Evolutionary conservation across 2,329 filamentous ascomycete species (phyloP).

Genomic region (Aspergillus ibericus): DNA sequence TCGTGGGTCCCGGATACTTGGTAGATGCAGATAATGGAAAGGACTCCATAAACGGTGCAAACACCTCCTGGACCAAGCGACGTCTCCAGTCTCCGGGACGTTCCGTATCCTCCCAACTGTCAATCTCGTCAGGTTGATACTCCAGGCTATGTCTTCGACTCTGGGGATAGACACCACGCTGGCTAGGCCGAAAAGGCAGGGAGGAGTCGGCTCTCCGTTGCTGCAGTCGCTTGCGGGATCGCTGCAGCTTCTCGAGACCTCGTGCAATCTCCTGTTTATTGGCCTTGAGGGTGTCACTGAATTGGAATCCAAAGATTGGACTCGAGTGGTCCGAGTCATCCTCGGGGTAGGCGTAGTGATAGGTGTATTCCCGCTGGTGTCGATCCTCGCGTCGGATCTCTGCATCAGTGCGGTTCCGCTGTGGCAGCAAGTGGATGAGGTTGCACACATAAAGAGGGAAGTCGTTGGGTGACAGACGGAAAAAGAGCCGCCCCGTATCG

Average conservation of each 20-base stretch:
- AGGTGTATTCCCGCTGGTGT: not conserved
- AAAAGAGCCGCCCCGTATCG: not conserved
- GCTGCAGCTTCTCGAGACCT: not conserved
- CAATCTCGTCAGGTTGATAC: not conserved
- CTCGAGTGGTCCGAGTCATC: not conserved
- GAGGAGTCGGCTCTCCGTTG: not conserved
- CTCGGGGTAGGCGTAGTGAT: not conserved
- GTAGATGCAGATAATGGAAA: not conserved
- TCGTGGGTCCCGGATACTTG: not conserved
- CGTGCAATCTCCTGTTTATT: constrained; percentile 1
- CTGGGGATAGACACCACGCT: not conserved
- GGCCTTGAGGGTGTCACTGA: not conserved
- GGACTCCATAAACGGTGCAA: constrained; percentile 1
- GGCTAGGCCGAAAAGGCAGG: not conserved
- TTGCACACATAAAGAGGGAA: constrained; percentile 1
- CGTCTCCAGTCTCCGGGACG: constrained; percentile 2
- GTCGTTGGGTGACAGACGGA: not conserved
- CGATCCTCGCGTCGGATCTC: constrained; percentile 3
- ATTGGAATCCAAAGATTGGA: constrained; percentile 1
- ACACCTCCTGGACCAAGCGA: not conserved
- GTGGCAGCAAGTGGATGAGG: not conserved
- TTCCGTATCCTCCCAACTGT: not conserved
- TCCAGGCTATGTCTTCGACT: not conserved
- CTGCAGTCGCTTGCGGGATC: not conserved
- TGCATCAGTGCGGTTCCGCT: not conserved